phyloP scores from a whole-genome alignment of 129 eudicot genomes.

The Glebionis coronaria region DNA sequence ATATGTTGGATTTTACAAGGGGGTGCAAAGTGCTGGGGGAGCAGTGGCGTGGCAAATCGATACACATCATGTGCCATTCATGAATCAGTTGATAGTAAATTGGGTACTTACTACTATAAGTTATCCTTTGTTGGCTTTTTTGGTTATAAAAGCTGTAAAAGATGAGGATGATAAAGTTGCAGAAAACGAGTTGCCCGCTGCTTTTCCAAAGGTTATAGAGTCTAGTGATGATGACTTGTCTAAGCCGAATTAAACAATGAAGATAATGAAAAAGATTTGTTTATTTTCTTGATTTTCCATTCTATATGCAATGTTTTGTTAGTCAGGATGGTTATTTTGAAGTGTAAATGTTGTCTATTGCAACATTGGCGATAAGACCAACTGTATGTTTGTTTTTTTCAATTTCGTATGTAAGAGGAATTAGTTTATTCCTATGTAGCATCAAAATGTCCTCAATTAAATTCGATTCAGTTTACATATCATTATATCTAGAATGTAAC shows the following conservation, averaged over 20 bases:
- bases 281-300: not conserved
- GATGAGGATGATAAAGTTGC: slow-evolving; percentile 41
- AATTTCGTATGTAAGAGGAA: not conserved
- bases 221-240: slow-evolving; percentile 19
- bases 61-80: slow-evolving; percentile 50
- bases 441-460: not conserved
- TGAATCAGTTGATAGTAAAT: slow-evolving; percentile 58
- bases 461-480: not conserved
- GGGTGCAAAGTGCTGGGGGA: slow-evolving; percentile 96
- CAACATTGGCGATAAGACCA: slow-evolving; percentile 7
- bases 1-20: slow-evolving; percentile 86
- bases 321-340: not conserved
- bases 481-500: not conserved
- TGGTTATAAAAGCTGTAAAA: slow-evolving; percentile 68
- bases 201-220: slow-evolving; percentile 17
- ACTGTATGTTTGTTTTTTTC: slow-evolving; percentile 1
- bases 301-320: not conserved
- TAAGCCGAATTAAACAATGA: slow-evolving; percentile 25
- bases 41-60: slow-evolving; percentile 97
- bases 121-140: slow-evolving; percentile 44
- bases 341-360: slow-evolving; percentile 23
- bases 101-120: slow-evolving; percentile 63
- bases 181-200: slow-evolving; percentile 31
- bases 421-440: not conserved
- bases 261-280: not conserved